Evolutionary conservation across 2,329 filamentous ascomycete genomes (phyloP).

Genomic region (Botrytis deweyae): DNA sequence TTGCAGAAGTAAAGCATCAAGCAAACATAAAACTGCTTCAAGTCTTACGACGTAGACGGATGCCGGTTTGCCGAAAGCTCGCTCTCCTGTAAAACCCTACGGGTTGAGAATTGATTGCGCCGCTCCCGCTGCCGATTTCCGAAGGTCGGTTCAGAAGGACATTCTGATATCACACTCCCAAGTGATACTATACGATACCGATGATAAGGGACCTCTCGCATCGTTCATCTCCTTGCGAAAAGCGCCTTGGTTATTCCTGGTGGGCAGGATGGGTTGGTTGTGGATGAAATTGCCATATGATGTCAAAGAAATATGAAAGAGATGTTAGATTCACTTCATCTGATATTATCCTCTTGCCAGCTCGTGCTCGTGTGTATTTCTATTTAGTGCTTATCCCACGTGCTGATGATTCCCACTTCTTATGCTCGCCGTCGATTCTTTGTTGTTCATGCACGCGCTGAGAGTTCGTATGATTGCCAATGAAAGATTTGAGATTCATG

Average conservation of each 20-base stretch:
- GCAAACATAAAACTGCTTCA: not conserved
- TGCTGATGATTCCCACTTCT: not conserved
- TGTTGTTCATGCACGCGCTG: not conserved
- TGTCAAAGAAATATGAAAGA: conserved; percentile 1
- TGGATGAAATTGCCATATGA: not conserved
- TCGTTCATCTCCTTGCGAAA: not conserved
- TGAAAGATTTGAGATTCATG: not conserved
- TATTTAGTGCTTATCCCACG: conserved; percentile 14
- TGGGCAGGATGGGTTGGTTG: not conserved
- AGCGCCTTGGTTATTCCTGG: conserved; percentile 1
- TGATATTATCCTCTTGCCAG: not conserved
- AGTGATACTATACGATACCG: not conserved
- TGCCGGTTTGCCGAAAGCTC: not conserved
- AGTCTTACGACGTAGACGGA: not conserved
- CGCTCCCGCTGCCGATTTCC: not conserved
- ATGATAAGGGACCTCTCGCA: not conserved
- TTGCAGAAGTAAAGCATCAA: not conserved
- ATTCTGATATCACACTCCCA: not conserved
- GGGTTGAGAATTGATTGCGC: not conserved
- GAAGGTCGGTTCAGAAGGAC: not conserved
- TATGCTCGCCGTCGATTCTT: not conserved
- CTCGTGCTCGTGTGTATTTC: not conserved
- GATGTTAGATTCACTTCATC: not conserved
- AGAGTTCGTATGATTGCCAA: conserved; percentile 8
- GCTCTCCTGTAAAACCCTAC: not conserved